Percentiles rank a stretch among this genome's conserved stretches.
phyloP scores from a whole-genome alignment of 345 rosid genomes.

The Heritiera fomes region DNA sequence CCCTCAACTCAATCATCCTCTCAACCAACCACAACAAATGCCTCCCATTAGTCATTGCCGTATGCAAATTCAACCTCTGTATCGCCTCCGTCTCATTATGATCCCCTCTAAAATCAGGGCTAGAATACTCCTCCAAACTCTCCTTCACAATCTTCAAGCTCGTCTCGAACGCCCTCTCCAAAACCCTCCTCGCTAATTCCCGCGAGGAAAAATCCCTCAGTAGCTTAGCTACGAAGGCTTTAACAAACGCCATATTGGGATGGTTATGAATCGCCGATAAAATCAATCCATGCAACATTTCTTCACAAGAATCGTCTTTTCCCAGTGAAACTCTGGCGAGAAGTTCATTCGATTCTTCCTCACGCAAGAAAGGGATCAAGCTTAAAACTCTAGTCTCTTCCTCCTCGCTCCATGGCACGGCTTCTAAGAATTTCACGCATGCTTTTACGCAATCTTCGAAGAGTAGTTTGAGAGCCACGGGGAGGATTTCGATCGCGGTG shows the following conservation, averaged over 20 bases:
- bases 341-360: slow-evolving; percentile 58
- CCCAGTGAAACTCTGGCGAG: slow-evolving; percentile 49
- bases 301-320: slow-evolving; percentile 44
- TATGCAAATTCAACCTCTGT: slow-evolving; percentile 67
- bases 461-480: slow-evolving; percentile 45
- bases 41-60: slow-evolving; percentile 55
- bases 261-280: slow-evolving; percentile 48
- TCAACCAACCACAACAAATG: slow-evolving; percentile 70
- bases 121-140: slow-evolving; percentile 66
- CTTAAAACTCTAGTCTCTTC: slow-evolving; percentile 54
- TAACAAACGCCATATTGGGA: slow-evolving; percentile 54
- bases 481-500: slow-evolving; percentile 60
- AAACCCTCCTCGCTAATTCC: slow-evolving; percentile 53
- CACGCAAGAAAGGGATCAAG: slow-evolving; percentile 44
- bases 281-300: slow-evolving; percentile 64
- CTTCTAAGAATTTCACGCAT: slow-evolving; percentile 57
- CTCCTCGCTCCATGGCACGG: slow-evolving; percentile 74
- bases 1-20: slow-evolving; percentile 77
- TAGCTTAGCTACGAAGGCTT: slow-evolving; percentile 67
- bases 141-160: slow-evolving; percentile 62
- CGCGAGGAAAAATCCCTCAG: slow-evolving; percentile 55
- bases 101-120: slow-evolving; percentile 69
- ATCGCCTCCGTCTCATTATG: slow-evolving; percentile 74
- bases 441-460: slow-evolving; percentile 59
- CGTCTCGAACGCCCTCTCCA: slow-evolving; percentile 55